phyloP scores from a whole-genome alignment of 768 basidiomycete genomes.

The Imleria badia region DNA sequence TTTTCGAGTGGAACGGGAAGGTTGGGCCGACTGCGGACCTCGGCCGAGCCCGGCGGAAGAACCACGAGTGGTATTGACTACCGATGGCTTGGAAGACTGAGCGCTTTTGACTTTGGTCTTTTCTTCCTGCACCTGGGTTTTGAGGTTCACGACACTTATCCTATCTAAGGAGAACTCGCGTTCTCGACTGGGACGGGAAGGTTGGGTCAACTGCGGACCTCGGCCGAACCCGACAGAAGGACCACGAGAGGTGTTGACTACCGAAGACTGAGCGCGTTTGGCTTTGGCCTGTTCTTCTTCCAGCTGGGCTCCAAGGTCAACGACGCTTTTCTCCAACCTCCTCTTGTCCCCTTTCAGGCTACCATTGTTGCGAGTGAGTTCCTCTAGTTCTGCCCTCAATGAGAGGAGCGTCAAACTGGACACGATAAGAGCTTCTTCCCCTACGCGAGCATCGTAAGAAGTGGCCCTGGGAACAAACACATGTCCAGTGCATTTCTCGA shows the following conservation, averaged over 20 bases:
- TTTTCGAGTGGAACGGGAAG: not conserved
- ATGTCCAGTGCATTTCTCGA: conserved; percentile 55
- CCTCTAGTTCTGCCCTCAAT: conserved; percentile 40
- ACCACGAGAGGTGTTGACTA: not conserved
- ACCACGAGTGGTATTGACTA: not conserved
- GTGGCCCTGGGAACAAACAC: conserved; percentile 42
- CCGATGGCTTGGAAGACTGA: conserved; percentile 1
- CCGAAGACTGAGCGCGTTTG: not conserved
- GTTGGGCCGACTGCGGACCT: not conserved
- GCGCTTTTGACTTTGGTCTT: not conserved
- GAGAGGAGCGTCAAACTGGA: conserved; percentile 50
- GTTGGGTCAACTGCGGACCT: not conserved
- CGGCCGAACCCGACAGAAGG: not conserved
- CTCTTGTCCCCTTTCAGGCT: conserved; percentile 19
- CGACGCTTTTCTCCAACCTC: conserved; percentile 28
- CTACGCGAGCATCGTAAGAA: conserved; percentile 10
- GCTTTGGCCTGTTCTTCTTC: conserved; percentile 9
- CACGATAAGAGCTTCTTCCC: conserved; percentile 40
- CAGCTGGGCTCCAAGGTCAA: conserved; percentile 12
- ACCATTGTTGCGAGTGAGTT: conserved; percentile 34
- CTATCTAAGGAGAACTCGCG: not conserved
- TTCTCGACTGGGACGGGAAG: not conserved
- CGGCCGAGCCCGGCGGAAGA: not conserved
- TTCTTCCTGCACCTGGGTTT: too few relatives aligned
- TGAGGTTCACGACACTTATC: too few relatives aligned